phyloP scores from a whole-genome alignment of 495 filamentous ascomycete genomes.

The Filosporella fistucella region DNA sequence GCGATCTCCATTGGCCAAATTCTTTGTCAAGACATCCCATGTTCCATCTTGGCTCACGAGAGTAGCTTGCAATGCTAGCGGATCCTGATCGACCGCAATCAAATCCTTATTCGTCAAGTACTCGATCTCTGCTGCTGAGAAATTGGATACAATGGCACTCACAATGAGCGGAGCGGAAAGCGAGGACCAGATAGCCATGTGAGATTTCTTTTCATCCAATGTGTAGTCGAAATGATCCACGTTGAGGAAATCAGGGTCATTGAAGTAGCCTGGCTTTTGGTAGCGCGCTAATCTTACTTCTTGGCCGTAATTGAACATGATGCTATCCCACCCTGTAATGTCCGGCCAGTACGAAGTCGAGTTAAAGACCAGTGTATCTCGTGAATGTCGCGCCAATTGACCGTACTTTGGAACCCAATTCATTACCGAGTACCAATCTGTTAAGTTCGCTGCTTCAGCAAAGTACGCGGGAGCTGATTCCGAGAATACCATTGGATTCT shows the following conservation, averaged over 20 bases:
- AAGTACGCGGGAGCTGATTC: slow-evolving; percentile 22
- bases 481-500: slow-evolving; percentile 14
- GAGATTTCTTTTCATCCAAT: slow-evolving; percentile 19
- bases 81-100: slow-evolving; percentile 45
- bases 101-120: slow-evolving; percentile 40
- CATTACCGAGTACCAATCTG: slow-evolving; percentile 15
- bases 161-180: slow-evolving; percentile 21
- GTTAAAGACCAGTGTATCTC: slow-evolving; percentile 15
- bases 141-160: slow-evolving; percentile 11
- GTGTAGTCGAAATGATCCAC: slow-evolving; percentile 19
- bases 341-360: slow-evolving; percentile 6
- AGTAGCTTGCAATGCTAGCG: slow-evolving; percentile 37
- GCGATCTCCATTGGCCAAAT: slow-evolving; percentile 17
- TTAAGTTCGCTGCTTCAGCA: slow-evolving; percentile 13
- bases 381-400: slow-evolving; percentile 7
- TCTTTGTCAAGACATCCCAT: slow-evolving; percentile 20
- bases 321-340: slow-evolving; percentile 17
- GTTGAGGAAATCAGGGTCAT: slow-evolving; percentile 21
- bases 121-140: slow-evolving; percentile 10
- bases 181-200: slow-evolving; percentile 19
- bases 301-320: slow-evolving; percentile 19
- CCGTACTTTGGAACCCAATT: slow-evolving; percentile 8
- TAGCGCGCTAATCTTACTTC: slow-evolving; percentile 19
- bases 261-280: slow-evolving; percentile 18
- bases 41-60: slow-evolving; percentile 22